These are phyloP conservation scores for Posidonia australis DNA, from an alignment of 106 monocot species.

Conservation along the genomic window DNA sequence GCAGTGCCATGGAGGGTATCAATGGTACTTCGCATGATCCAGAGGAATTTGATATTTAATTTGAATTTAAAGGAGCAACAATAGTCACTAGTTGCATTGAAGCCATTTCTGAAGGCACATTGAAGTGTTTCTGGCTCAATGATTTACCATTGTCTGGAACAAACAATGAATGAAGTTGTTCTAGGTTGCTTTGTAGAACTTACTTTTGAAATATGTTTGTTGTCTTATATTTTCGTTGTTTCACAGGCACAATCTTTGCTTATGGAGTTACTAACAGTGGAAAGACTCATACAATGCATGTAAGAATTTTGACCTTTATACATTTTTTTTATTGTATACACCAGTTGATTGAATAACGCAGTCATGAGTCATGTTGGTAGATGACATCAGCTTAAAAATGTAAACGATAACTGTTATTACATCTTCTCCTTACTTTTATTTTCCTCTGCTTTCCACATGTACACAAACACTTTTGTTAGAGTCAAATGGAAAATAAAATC, in stretches of 20 bases:
- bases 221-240: background rate
- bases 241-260: conserved; percentile 88
- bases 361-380: background rate
- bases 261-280: conserved; percentile 98
- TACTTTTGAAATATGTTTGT: background rate
- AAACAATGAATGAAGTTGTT: background rate
- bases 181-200: background rate
- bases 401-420: no score
- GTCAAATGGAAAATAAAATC: no score
- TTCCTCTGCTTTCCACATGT: no score
- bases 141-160: no score
- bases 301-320: conserved; percentile 17
- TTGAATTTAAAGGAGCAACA: background rate
- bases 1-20: conserved; percentile 89
- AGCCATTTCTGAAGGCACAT: background rate
- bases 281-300: conserved; percentile 97
- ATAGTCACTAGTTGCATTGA: background rate
- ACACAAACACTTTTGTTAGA: no score
- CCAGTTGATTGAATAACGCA: background rate
- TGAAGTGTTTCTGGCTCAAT: no score
- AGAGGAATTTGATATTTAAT: background rate
- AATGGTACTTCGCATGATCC: conserved; percentile 47
- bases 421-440: no score
- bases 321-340: background rate
- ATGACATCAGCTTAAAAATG: no score